Conservation (phyloP, 2,329 filamentous ascomycete species). For the Colletotrichum orchidophilum region DNA sequence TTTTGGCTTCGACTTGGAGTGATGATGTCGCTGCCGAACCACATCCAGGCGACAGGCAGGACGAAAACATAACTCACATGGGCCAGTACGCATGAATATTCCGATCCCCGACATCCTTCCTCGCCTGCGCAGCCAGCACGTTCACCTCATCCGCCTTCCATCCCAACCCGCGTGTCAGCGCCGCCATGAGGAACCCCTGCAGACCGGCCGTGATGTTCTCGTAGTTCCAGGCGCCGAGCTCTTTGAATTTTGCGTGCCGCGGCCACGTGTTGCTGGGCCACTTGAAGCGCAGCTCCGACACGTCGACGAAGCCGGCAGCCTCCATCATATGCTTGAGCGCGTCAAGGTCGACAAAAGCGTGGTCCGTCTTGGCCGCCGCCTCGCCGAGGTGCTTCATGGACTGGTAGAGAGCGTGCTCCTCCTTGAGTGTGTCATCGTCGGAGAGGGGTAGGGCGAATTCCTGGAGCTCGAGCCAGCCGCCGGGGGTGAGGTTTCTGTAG, state of each 20-base stretch:
- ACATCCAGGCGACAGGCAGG: neutral
- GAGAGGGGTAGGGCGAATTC: constrained; percentile 30
- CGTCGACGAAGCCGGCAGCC: constrained; percentile 46
- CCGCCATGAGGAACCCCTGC: constrained; percentile 47
- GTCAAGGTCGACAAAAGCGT: constrained; percentile 29
- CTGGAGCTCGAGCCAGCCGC: constrained; percentile 31
- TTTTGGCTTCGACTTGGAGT: neutral
- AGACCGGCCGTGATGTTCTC: constrained; percentile 45
- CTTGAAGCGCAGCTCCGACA: constrained; percentile 42
- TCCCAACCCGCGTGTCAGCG: constrained; percentile 48
- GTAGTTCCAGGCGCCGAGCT: constrained; percentile 45
- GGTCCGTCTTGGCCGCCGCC: constrained; percentile 25
- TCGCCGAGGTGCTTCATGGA: constrained; percentile 40
- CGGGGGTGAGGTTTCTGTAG: constrained; percentile 20
- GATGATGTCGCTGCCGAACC: no score
- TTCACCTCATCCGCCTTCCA: constrained; percentile 45
- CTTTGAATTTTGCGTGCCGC: constrained; percentile 44
- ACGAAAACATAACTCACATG: constrained; percentile 42
- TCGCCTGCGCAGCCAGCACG: constrained; percentile 38
- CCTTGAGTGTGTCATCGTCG: constrained; percentile 27
- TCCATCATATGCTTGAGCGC: constrained; percentile 34
- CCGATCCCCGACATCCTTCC: constrained; percentile 38
- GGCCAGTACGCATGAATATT: constrained; percentile 45
- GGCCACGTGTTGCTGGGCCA: constrained; percentile 52
- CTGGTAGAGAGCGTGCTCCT: constrained; percentile 30